These are phyloP conservation scores for Thalassia testudinum DNA, from an alignment of 116 monocot species.

Conservation along the genomic window DNA sequence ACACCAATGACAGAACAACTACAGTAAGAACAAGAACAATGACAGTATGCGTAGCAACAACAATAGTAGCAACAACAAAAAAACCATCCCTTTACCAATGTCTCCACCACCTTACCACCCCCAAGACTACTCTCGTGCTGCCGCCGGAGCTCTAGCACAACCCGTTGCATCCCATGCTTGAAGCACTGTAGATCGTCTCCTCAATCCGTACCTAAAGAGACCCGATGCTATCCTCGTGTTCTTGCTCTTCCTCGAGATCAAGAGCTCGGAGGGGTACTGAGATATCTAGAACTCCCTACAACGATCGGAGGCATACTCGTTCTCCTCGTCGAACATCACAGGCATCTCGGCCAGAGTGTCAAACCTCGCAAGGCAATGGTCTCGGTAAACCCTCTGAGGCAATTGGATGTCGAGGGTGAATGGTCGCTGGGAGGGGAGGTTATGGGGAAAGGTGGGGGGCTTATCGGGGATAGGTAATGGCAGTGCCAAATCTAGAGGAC, in stretches of 20 bases:
- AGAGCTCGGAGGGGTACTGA: slow-evolving; percentile 66
- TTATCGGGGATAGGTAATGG: slow-evolving; percentile 59
- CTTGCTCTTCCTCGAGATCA: slow-evolving; percentile 18
- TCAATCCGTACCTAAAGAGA: background rate
- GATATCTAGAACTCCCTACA: slow-evolving; percentile 60
- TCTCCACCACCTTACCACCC: too few relatives aligned
- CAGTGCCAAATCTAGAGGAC: slow-evolving; percentile 84
- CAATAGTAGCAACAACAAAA: too few relatives aligned
- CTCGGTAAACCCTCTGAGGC: too few relatives aligned
- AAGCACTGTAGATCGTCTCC: slow-evolving; percentile 14
- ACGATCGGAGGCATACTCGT: slow-evolving; percentile 41
- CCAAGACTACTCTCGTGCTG: too few relatives aligned
- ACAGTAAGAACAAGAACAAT: too few relatives aligned
- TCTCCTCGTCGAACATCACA: slow-evolving; percentile 70
- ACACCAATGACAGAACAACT: too few relatives aligned
- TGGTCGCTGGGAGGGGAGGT: too few relatives aligned
- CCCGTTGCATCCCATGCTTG: slow-evolving; percentile 15
- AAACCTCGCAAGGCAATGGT: slow-evolving; percentile 65
- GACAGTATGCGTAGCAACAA: too few relatives aligned
- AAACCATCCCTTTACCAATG: too few relatives aligned
- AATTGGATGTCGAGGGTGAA: slow-evolving; percentile 6
- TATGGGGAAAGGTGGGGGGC: too few relatives aligned
- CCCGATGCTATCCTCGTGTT: slow-evolving; percentile 3
- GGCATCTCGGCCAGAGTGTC: slow-evolving; percentile 50
- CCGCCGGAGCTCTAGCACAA: too few relatives aligned